A percentile compares a stretch with the other conserved stretches of the same genome.
These are phyloP conservation scores for Zygotorulaspora chibaensis DNA, from an alignment of 805 yeast genomes.

Conservation along the genomic window DNA sequence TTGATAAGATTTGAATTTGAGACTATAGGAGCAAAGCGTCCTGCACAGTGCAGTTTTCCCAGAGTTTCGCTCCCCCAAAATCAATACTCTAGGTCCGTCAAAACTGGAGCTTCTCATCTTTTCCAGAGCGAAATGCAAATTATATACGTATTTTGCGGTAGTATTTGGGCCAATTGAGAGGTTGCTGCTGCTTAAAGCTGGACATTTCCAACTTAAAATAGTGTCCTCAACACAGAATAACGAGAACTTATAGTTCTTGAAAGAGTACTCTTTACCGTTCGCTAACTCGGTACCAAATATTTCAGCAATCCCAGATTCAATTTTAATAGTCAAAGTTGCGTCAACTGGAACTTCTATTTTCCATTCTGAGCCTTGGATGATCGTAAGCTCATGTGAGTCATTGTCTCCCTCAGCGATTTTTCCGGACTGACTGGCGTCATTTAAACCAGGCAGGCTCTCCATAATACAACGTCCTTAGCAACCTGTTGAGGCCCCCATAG, in stretches of 20 bases:
- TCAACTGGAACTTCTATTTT: constrained; percentile 38
- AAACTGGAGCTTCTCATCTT: constrained; percentile 38
- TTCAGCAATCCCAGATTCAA: constrained; percentile 73
- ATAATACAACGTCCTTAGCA: constrained; percentile 2
- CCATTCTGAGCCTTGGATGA: constrained; percentile 32
- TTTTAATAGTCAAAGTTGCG: constrained; percentile 36
- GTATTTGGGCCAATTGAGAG: constrained; percentile 52
- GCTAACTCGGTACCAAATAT: constrained; percentile 92
- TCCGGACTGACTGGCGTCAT: constrained; percentile 11
- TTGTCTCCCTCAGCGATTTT: constrained; percentile 17
- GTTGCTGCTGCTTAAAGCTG: constrained; percentile 31
- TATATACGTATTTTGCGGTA: constrained; percentile 67
- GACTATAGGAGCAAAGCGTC: constrained; percentile 68
- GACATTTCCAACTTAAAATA: constrained; percentile 44
- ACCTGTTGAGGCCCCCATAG: no score
- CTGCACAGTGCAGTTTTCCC: constrained; percentile 80
- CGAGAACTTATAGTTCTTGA: constrained; percentile 52
- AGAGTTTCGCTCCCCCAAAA: constrained; percentile 64
- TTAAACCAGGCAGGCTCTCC: constrained; percentile 23
- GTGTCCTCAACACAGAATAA: constrained; percentile 66
- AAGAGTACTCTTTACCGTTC: constrained; percentile 54
- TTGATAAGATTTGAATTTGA: constrained; percentile 53
- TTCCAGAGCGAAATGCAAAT: constrained; percentile 74
- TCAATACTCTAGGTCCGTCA: constrained; percentile 48
- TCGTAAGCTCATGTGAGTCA: constrained; percentile 17